Evolutionary conservation across 768 basidiomycete genomes (phyloP).

Genomic region (Lactarius quietus): DNA sequence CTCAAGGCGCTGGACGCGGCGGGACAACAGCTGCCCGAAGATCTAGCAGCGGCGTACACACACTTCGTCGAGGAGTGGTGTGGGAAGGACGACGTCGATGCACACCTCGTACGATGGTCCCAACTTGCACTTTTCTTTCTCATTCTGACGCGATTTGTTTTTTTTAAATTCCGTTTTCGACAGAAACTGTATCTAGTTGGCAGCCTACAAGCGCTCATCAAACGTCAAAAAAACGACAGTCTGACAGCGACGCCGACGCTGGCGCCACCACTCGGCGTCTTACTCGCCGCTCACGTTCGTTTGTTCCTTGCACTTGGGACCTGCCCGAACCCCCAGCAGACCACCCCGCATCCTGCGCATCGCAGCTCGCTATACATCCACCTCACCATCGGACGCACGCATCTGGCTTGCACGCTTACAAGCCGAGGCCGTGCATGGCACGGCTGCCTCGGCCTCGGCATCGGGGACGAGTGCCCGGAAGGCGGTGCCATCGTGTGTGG

Average conservation of each 20-base stretch:
- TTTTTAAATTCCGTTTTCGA: not conserved
- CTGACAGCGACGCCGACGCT: conserved; percentile 44
- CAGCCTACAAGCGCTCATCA: conserved; percentile 38
- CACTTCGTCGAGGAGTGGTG: conserved; percentile 50
- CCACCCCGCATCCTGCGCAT: conserved; percentile 33
- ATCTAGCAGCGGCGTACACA: conserved; percentile 39
- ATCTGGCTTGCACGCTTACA: conserved; percentile 55
- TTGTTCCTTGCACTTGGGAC: conserved; percentile 31
- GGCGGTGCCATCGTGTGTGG: conserved; percentile 36
- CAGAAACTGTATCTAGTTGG: conserved; percentile 56
- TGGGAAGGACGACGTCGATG: conserved; percentile 32
- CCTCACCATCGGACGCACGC: conserved; percentile 35
- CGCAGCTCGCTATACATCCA: conserved; percentile 46
- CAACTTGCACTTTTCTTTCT: not conserved
- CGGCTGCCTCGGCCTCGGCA: conserved; percentile 30
- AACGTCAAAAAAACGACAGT: conserved; percentile 44
- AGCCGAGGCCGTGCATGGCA: conserved; percentile 37
- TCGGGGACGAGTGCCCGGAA: conserved; percentile 47
- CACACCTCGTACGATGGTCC: conserved; percentile 31
- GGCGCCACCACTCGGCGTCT: conserved; percentile 29
- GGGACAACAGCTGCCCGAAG: conserved; percentile 24
- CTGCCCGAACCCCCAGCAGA: conserved; percentile 27
- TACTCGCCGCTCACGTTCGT: conserved; percentile 39
- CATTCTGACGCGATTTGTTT: not conserved
- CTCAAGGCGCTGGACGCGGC: conserved; percentile 33